Percentiles rank a stretch among this genome's conserved stretches.
These are phyloP conservation scores for Marasmius fiardii DNA, from an alignment of 1,284 basidiomycete genomes.

Conservation along the genomic window DNA sequence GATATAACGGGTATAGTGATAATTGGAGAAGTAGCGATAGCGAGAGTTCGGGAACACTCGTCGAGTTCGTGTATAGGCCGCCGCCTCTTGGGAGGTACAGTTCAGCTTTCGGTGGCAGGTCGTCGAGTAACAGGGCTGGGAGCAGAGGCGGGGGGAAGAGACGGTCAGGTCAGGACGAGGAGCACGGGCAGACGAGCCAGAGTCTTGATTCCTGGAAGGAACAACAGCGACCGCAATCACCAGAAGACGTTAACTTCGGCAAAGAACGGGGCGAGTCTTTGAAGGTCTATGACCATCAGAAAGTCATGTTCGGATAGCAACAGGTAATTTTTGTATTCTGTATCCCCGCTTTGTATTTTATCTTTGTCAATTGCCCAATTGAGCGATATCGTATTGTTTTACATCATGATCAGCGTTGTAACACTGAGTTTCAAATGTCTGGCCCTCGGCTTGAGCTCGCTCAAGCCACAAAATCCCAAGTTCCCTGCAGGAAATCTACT, in stretches of 20 bases:
- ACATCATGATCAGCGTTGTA: no score
- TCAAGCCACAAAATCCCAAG: no score
- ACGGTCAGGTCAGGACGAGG: constrained; percentile 8
- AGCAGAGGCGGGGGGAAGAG: constrained; percentile 18
- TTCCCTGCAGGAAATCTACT: no score
- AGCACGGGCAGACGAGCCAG: constrained; percentile 4
- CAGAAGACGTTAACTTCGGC: background rate
- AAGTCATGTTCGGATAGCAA: constrained; percentile 15
- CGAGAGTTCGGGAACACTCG: constrained; percentile 33
- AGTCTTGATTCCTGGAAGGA: background rate
- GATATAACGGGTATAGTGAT: constrained; percentile 25
- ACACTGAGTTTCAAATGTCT: no score
- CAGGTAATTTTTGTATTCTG: no score
- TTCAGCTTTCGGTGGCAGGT: background rate
- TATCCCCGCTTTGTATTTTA: no score
- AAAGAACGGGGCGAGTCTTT: constrained; percentile 12
- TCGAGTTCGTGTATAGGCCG: constrained; percentile 75
- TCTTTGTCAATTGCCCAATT: no score
- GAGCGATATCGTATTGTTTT: no score
- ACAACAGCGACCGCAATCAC: background rate
- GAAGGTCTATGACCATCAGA: constrained; percentile 18
- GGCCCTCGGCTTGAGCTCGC: no score
- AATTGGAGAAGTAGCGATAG: constrained; percentile 12
- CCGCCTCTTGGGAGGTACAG: constrained; percentile 49
- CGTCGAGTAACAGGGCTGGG: constrained; percentile 11